Conservation (phyloP, 2,329 filamentous ascomycete genomes). For the Colletotrichum acutatum region DNA sequence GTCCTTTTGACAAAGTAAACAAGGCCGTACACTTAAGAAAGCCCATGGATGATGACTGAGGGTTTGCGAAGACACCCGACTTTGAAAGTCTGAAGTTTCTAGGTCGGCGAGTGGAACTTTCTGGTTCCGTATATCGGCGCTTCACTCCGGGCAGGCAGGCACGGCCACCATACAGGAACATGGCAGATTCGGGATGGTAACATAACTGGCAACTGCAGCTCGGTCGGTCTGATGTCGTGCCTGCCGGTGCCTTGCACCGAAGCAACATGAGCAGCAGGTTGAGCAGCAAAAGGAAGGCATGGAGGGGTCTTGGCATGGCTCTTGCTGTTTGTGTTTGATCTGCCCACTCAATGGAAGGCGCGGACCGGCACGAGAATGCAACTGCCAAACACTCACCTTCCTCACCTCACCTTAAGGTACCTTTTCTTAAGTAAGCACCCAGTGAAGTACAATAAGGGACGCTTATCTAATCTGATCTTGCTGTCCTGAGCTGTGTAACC, state of each 20-base stretch:
- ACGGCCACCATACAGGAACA: not conserved
- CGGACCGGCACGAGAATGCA: not conserved
- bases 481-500: no score
- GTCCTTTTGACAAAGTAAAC: not conserved
- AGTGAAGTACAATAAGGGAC: no score
- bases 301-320: not conserved
- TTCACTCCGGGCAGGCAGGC: not conserved
- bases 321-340: slow-evolving; percentile 5
- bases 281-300: not conserved
- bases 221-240: not conserved
- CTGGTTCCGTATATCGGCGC: not conserved
- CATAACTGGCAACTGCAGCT: not conserved
- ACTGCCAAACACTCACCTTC: not conserved
- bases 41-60: not conserved
- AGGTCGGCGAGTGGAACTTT: not conserved
- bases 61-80: not conserved
- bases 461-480: slow-evolving; percentile 26
- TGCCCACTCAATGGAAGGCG: not conserved
- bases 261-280: not conserved
- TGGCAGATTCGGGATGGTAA: not conserved
- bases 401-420: not conserved
- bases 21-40: not conserved
- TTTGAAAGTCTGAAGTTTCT: not conserved
- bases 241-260: not conserved
- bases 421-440: no score